Evolutionary conservation across 305 asterid species (phyloP).

Genomic region (Fraxinus baroniana): DNA sequence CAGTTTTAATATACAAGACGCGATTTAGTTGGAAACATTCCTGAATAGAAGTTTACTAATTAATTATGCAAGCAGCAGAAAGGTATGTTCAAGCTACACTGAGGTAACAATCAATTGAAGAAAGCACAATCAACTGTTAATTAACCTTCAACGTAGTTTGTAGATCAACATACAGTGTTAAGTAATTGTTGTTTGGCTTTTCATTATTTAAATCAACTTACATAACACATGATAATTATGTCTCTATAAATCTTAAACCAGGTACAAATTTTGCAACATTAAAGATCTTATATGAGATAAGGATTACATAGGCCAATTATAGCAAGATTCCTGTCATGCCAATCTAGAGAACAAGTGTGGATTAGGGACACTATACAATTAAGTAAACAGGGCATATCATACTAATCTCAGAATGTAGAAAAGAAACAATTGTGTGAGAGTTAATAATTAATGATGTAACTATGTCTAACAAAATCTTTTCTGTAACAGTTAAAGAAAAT

Average conservation of each 20-base stretch:
- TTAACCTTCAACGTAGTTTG: conserved; percentile 4
- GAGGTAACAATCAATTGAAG: background rate
- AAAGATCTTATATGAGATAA: background rate
- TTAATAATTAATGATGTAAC: background rate
- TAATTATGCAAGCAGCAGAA: background rate
- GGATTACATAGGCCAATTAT: background rate
- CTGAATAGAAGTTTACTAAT: conserved; percentile 1
- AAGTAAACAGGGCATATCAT: background rate
- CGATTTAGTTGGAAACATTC: background rate
- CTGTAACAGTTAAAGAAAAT: background rate
- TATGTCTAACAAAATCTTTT: background rate
- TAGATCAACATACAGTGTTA: background rate
- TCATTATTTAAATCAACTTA: conserved; percentile 3
- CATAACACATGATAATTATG: background rate
- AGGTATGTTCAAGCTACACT: background rate
- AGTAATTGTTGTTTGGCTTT: background rate
- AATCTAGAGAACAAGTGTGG: conserved; percentile 1
- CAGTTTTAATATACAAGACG: conserved; percentile 8
- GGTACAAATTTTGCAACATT: background rate
- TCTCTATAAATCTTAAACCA: conserved; percentile 1
- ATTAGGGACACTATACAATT: background rate
- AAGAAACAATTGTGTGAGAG: background rate
- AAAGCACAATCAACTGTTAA: conserved; percentile 3
- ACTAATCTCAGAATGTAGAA: background rate
- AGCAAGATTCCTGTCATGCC: background rate